These are phyloP conservation scores for Yamagishiella unicocca DNA, from an alignment of 139 green algal genomes.

Conservation along the genomic window DNA sequence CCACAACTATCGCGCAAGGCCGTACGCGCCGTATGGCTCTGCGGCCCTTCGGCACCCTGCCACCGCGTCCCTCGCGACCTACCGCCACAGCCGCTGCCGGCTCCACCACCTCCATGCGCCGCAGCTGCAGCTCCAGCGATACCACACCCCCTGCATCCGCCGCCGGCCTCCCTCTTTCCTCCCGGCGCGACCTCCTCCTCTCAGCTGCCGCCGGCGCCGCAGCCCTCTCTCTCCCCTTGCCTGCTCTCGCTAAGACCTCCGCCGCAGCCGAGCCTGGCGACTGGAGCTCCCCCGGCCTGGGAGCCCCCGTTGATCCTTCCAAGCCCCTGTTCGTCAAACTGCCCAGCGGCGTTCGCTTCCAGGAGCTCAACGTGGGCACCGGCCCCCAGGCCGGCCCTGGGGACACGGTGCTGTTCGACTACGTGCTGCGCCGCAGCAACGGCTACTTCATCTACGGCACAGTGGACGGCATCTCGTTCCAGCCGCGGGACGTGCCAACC, in stretches of 20 bases:
- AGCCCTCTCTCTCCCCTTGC: no score
- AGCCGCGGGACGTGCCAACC: constrained; percentile 81
- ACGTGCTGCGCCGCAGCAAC: constrained; percentile 77
- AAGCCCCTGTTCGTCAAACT: constrained; percentile 66
- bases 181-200: neutral
- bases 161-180: neutral
- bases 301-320: constrained; percentile 40
- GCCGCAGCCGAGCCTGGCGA: constrained; percentile 46
- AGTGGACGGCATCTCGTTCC: constrained; percentile 86
- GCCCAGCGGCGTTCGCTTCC: constrained; percentile 51
- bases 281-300: constrained; percentile 65
- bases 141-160: neutral
- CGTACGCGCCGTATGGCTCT: neutral
- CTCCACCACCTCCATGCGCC: neutral
- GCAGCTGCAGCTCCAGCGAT: no score
- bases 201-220: neutral
- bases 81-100: neutral
- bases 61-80: neutral
- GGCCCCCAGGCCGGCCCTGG: constrained; percentile 45
- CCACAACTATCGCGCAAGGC: neutral
- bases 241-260: neutral
- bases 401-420: constrained; percentile 81
- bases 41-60: neutral
- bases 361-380: constrained; percentile 16
- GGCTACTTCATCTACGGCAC: constrained; percentile 80